Evolutionary conservation across 768 basidiomycete species (phyloP), one percentile per base, ranked within the genome.

Genomic region (Hirschioporus abietinus): DNA sequence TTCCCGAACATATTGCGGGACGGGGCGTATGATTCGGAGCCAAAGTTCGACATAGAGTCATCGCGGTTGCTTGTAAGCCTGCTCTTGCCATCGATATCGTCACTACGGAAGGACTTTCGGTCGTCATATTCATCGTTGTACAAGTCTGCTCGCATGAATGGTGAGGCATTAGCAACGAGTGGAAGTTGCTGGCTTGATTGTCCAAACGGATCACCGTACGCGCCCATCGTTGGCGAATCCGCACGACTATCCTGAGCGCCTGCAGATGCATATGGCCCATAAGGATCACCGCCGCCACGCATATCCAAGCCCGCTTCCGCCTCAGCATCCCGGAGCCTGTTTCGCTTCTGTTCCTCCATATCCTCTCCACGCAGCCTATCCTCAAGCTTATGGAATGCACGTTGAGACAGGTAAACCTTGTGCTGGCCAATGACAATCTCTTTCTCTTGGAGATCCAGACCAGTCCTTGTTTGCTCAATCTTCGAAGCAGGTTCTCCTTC

Each of bases 1-100:
- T 87, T 88, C 70, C 91, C 89, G 85, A 98, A 97, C 96, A 97
- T 98, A 71, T 97, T 97, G 35, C 93, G 80, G 0, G 93, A 95
- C 0, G 96, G 96, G 0, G 95, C 96, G 71, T 97, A 98, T 0
- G 91, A 92, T 74, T 97, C 95, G 2, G 92, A 92, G 3, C 95
- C 95, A 70, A 91, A 89, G 72, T 92, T 91, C 0, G 92, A 94
- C 60, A 82, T 82, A 0, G 88, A 84, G 59, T 95, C 93, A 67
- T 92, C 92, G 30, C 88, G 85, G 68, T 91, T 85, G 65, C 87
- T 90, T 0, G 92, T 93, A 64, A 91, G 84, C 64, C 89, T 83
- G 72, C 89, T 94, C 7, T 88, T 86, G 8, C 86, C 87, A 71
- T 95, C 94, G 68, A 85, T 93, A 65, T 94, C 93, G 60, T 93